Evolutionary conservation across 805 yeast genomes (phyloP).

Genomic region (Tetrapisispora namnaoensis): DNA sequence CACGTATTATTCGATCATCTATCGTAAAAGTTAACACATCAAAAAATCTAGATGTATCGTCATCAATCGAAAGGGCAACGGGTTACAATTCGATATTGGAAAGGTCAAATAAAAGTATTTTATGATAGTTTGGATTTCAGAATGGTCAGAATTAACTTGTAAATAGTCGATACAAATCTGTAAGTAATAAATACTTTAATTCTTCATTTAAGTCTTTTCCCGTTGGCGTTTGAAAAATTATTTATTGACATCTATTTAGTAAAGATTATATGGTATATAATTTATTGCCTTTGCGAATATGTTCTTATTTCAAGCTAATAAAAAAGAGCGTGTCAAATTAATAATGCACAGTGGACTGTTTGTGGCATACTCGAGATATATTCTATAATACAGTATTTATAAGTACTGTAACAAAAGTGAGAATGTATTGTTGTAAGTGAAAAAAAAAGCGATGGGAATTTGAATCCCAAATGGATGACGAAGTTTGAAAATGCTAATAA

Average conservation of each 20-base stretch:
- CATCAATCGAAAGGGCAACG: slow-evolving; percentile 42
- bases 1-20: slow-evolving; percentile 77
- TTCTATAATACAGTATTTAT: background rate
- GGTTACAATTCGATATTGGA: slow-evolving; percentile 23
- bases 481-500: background rate
- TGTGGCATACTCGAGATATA: background rate
- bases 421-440: too few species aligned
- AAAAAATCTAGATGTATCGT: slow-evolving; percentile 44
- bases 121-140: background rate
- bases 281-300: background rate
- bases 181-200: background rate
- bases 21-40: slow-evolving; percentile 54
- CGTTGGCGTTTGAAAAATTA: background rate
- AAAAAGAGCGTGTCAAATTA: background rate
- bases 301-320: background rate
- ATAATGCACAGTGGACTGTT: background rate
- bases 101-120: slow-evolving; percentile 2
- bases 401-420: background rate
- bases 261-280: too few species aligned
- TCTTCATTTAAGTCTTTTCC: too few species aligned
- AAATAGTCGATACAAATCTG: background rate
- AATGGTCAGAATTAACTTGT: background rate
- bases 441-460: too few species aligned
- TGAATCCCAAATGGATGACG: too few species aligned
- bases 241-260: background rate